Evolutionary conservation across 2,329 filamentous ascomycete genomes (phyloP), one percentile per base, ranked within the genome.

Genomic region (Colletotrichum higginsianum): DNA sequence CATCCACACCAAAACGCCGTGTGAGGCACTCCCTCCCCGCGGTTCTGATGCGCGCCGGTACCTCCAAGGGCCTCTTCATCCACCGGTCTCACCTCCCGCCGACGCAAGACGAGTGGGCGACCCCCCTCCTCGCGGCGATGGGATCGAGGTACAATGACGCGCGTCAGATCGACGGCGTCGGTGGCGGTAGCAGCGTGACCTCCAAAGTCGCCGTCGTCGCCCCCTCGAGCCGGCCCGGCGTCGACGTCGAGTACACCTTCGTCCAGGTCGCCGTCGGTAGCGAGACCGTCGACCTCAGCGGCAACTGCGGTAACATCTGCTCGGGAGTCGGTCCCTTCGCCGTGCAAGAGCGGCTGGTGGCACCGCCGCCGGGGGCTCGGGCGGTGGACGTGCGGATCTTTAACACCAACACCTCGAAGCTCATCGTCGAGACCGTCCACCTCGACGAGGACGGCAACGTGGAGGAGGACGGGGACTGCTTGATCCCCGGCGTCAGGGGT

Each of bases 301-400:
- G 89, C 2, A 92, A 91, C 70, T 91, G 90, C 75, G 90, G 89
- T 5, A 92, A 91, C 73, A 89, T 92, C 84, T 87, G 82, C n/a
- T 84, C 86, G 21, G 88, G 86, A 0, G 85, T 92, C 40, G 90
- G 88, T 0, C 89, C 90, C 0, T 91, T 88, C 76, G 89, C 88
- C 0, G 81, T 90, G 9, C 85, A 91, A 72, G 81, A 87, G 42
- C 81, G 85, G 84, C 9, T 83, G 84, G 67, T 80, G 66, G 42
- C 50, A 0, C 72, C 79, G 11, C 16, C 69, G 15, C 75, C 73
- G 16, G 72, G 76, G 66, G 64, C 63, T 15, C 56, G 35, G 21
- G 38, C 26, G 3, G 42, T 67, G 7, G 67, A 70, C 42, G 72
- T 82, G 76, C 55, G 86, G 72, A 87, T 92, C 7, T 86, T 85